phyloP scores from a whole-genome alignment of 768 basidiomycete genomes.

The Gelatoporia subvermispora region DNA sequence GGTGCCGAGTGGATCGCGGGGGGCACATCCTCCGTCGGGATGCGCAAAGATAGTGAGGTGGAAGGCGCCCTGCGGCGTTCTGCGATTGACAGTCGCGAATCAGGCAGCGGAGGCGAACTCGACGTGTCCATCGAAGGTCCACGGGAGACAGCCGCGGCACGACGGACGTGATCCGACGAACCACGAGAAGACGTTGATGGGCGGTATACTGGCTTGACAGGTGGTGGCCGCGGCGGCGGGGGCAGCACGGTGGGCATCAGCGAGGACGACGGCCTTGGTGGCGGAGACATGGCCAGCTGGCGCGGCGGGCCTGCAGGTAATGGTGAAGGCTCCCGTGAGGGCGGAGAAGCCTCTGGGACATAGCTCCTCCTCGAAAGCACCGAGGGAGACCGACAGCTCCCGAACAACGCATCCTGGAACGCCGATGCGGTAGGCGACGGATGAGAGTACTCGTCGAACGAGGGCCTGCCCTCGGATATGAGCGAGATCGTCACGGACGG shows the following conservation, averaged over 20 bases:
- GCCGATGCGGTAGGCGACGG: conserved; percentile 75
- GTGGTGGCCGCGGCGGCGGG: conserved; percentile 39
- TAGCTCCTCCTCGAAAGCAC: conserved; percentile 15
- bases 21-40: conserved; percentile 39
- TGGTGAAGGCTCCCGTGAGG: conserved; percentile 19
- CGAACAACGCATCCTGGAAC: conserved; percentile 59
- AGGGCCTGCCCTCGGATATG: conserved; percentile 41
- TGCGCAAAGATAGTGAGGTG: conserved; percentile 24
- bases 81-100: conserved; percentile 8
- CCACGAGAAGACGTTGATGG: conserved; percentile 17
- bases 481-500: conserved; percentile 51
- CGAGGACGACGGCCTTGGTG: conserved; percentile 59
- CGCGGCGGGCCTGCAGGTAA: conserved; percentile 13
- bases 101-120: neutral
- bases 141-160: conserved; percentile 4
- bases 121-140: too few species aligned
- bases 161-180: conserved; percentile 6
- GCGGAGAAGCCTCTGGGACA: conserved; percentile 5
- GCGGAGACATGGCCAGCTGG: conserved; percentile 45
- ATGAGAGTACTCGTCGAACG: conserved; percentile 53
- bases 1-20: conserved; percentile 56
- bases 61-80: conserved; percentile 18
- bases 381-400: conserved; percentile 19
- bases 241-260: conserved; percentile 50
- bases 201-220: conserved; percentile 17